Evolutionary conservation across 345 rosid species (phyloP), one percentile per base, ranked within the genome.

Genomic region (Pistacia vera): DNA sequence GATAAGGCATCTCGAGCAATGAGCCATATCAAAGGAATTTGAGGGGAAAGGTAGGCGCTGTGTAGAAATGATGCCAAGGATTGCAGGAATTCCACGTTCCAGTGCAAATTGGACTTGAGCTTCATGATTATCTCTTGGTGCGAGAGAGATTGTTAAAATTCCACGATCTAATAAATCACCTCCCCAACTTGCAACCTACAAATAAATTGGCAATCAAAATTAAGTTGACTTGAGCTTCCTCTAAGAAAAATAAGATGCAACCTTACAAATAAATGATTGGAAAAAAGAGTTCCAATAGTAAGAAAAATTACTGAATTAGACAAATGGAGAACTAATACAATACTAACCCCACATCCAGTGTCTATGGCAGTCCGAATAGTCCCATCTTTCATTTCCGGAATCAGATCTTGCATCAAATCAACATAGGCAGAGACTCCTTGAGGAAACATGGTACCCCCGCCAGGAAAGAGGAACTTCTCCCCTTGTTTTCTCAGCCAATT

Each of bases 1-100:
- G 72, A 96, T 96, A 79, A 96, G 99, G 87, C 99, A 93, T 87
- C 99, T 89, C n/a, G 99, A 96, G 90, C 99, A 96, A 85, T 96
- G 99, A 84, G 99, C 99, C 97, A 96, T 92, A 83, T 96, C 99
- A 68, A 96, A 96, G 49, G 98, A 89, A 75, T 84, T 89, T n/a
- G 99, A 96, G 52, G 99, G 97, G 88, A 93, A 96, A 48, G 98
- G 95, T 46, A 96, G 93, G 61, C 99, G 93, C 70, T 96, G 99
- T 16, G 98, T 93, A 12, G 99, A 92, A 81, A 96, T 93, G 83
- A 96, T 91, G 86, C 99, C 99, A 18, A 96, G 93, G 52, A 93
- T 89, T 8, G 99, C 99, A 4, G 99, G 99, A 71, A 96, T 92
- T 72, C 99, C 99, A 51, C 99, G 97, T 84, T 96, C 99, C 78